Base-by-base conservation (phyloP, 371 early-diverging fungal species). In the Apophysomyces elegans region DNA sequence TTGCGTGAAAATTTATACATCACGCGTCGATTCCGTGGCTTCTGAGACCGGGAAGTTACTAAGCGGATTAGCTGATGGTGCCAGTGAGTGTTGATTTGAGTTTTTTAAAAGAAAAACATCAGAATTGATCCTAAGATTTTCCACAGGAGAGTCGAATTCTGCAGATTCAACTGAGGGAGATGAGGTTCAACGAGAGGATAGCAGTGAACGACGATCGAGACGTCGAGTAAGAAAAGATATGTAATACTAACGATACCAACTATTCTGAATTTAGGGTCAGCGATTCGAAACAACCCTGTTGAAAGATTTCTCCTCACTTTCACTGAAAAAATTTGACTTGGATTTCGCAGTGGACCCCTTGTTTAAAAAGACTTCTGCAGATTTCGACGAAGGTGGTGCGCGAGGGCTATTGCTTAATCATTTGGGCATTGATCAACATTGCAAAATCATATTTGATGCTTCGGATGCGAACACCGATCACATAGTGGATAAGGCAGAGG, bases 331-430 rank as follows among this genome's bases (percentile, higher is more conserved):
- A 64, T 89, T 96, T 56, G 98, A 98, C 67, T 76, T 95, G 39
- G 99, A 98, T 71, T 96, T 95, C 64, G 75, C 89, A 0, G 93
- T 97, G 16, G 99, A 99, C 71, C 99, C 99, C n/a, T 83, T 99
- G 38, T 98, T 98, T 82, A 93, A 95, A 72, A 99, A 99, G 74
- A 96, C 96, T 14, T 95, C 93, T 2, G 97, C 99, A 7, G 98
- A 97, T 70, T 97, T 98, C 83, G 99, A 98, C 74, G 97, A 99
- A 80, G 97, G 98, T n/a, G 98, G 97, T 5, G 96, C 97, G 7
- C 89, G 93, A 44, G 97, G 97, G 4, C 77, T 99, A 41, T 76
- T 99, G 45, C 79, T 98, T 56, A 96, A 95, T 73, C 93, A 95
- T 67, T 74, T 98, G 44, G 79, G 83, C 37, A 82, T 97, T 37